Evolutionary conservation across 495 filamentous ascomycete genomes (phyloP), one percentile per base, ranked within the genome.

Genomic region (Aspergillus haitiensis): DNA sequence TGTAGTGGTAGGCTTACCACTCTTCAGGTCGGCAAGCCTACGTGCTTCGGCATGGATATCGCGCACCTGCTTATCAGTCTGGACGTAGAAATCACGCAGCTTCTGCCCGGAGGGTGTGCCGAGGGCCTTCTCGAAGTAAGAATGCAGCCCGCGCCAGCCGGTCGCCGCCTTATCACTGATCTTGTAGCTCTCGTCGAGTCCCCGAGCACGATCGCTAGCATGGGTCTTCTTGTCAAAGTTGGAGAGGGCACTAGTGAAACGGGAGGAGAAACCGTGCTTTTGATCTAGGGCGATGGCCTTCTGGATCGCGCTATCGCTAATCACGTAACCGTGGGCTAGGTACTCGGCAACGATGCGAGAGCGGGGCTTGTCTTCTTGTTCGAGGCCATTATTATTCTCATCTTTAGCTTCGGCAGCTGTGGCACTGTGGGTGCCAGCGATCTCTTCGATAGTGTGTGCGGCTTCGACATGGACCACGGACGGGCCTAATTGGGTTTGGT

Each of bases 311-410:
- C 78, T 79, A 71, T 98, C 94, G 54, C 89, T 90, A 64, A 98
- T 76, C 16, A 83, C 80, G 74, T 98, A 98, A 63, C 94, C 94
- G 65, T 97, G 90, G 5, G 93, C 93, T 32, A 98, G 86, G 71
- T 97, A 96, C 78, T 98, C 94, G 60, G 94, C 94, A 31, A 97
- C 63, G 67, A 98, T 96, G 66, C 95, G 92, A 16, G 88, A 83
- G 67, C 90, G 87, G 0, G 94, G 94, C 80, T 98, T 98, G 75
- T 97, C 91, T 69, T 98, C 94, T 68, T 98, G 94, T 4, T 86
- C 83, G 67, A 97, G 81, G 57, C 92, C 82, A 62, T 88, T 81
- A 51, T 77, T 67, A 50, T 78, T 66, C 16, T 80, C 81, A 61
- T 87, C 83, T 59, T 79, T 68, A 44, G 77, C 72, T 6, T 76